Evolutionary conservation across 1,284 basidiomycete genomes (phyloP), one percentile per base, ranked within the genome.

Genomic region (Tilletia setariae): DNA sequence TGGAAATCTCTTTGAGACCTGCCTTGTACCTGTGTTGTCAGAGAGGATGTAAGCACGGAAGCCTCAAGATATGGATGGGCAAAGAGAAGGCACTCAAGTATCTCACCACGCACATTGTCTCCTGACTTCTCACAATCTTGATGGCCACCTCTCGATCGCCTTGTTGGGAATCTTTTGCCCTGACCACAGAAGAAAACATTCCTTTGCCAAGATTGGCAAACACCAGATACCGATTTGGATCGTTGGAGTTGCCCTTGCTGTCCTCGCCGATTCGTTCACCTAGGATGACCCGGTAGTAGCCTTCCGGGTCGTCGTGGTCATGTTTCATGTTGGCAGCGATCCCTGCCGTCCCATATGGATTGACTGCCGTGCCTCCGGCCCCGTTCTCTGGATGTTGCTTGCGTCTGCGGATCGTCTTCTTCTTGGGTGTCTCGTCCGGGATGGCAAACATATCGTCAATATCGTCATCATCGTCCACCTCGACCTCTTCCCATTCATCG

Each of bases 171-270:
- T 96, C 88, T 62, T 92, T 89, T 8, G 94, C 94, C 61, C 91
- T 88, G 25, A 98, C 94, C 47, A 98, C 96, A 63, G 91, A 93
- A 51, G 93, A 93, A 83, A 98, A 99, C 94, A 98, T 99, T 69
- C 96, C 96, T 82, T 95, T 94, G 42, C 96, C 96, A 13, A 98
- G 86, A 62, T 89, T 92, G 40, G 93, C 93, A 74, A 92, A 95
- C 13, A 98, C 92, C 81, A 97, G 93, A 83, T 98, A 99, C 56
- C 91, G 88, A 4, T 40, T 4, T 11, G 35, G 35, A 40, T 40
- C 11, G 35, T 11, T 40, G 35, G 35, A 40, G 11, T 11, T 40
- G 35, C 35, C 35, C 11, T 40, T 40, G 1, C 93, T 94, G 49
- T 89, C 88, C 76, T 96, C 92, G n/a, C 97, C 85, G 68, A 94